Evolutionary conservation across 805 yeast genomes (phyloP), one percentile per base, ranked within the genome.

Genomic region (Wickerhamomyces alni): DNA sequence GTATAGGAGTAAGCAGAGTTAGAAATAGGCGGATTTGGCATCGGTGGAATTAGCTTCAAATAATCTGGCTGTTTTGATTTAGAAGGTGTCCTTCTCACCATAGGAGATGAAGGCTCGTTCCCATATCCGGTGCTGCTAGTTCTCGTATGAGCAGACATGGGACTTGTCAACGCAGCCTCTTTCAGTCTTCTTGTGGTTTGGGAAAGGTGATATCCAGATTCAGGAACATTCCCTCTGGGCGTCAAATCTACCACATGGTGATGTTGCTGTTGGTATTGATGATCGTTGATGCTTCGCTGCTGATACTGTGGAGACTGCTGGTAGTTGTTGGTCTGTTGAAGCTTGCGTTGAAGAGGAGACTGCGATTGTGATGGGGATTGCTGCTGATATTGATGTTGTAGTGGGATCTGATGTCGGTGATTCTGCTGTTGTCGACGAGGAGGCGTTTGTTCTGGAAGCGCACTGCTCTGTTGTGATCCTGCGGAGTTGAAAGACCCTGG

Each of bases 31-130:
- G 29, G 33, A 34, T 42, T 45, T 2, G 57, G 57, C 44, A 49
- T 45, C 7, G 62, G 63, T 8, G 63, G 61, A 17, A 57, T 58
- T 30, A 54, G 44, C 33, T 45, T 51, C 31, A 52, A 37, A 35
- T 54, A 58, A 30, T 55, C 45, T 4, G 47, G 38, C 5, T 18
- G 25, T 21, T 33, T 47, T 33, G 38, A 37, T 31, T 26, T 29
- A 15, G 28, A 26, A 12, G 27, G 13, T 4, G 38, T 17, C 16
- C 38, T 30, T 12, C 30, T 39, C 16, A 29, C 16, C 8, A 33
- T 9, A 17, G 26, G 33, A 26, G 9, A 19, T 10, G 13, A 30
- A 36, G 12, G 31, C 5, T 4, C 8, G 1, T 16, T 19, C 5
- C 39, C 27, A 21, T 7, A 21, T 7, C 24, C 24, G 9, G 9